Evolutionary conservation across 805 yeast genomes (phyloP).

Genomic region (Candida montana): DNA sequence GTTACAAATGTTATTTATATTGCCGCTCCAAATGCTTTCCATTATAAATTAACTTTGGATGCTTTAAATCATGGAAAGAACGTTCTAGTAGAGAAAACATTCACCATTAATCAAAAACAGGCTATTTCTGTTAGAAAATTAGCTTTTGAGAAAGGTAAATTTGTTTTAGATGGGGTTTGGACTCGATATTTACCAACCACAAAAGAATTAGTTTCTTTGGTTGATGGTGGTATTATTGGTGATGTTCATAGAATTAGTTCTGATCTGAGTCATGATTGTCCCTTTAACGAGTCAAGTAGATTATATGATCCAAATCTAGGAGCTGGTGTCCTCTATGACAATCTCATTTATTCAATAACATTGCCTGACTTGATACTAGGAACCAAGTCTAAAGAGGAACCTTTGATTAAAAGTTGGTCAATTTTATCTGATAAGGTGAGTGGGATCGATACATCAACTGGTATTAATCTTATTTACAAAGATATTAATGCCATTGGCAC

Average conservation of each 20-base stretch:
- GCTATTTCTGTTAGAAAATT: constrained; percentile 35
- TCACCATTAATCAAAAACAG: constrained; percentile 43
- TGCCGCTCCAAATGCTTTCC: constrained; percentile 51
- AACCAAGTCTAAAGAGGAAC: constrained; percentile 20
- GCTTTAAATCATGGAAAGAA: constrained; percentile 43
- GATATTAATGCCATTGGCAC: constrained; percentile 5
- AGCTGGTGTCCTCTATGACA: constrained; percentile 53
- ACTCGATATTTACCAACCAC: constrained; percentile 48
- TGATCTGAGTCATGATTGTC: constrained; percentile 37
- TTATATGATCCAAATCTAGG: constrained; percentile 42
- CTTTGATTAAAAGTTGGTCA: background rate
- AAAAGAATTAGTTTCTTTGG: constrained; percentile 28
- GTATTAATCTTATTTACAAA: constrained; percentile 10
- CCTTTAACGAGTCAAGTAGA: constrained; percentile 32
- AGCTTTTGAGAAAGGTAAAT: constrained; percentile 39
- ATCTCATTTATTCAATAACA: constrained; percentile 48
- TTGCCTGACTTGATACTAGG: constrained; percentile 20
- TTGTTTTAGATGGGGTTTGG: constrained; percentile 59
- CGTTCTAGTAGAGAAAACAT: constrained; percentile 52
- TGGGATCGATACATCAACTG: constrained; percentile 22
- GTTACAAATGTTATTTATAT: constrained; percentile 46
- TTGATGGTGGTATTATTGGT: constrained; percentile 42
- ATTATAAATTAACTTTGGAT: constrained; percentile 38
- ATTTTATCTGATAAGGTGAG: background rate
- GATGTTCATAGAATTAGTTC: constrained; percentile 37